Evolutionary conservation across 805 yeast genomes (phyloP), one percentile per base, ranked within the genome.

Genomic region (Wickerhamiella brachini): DNA sequence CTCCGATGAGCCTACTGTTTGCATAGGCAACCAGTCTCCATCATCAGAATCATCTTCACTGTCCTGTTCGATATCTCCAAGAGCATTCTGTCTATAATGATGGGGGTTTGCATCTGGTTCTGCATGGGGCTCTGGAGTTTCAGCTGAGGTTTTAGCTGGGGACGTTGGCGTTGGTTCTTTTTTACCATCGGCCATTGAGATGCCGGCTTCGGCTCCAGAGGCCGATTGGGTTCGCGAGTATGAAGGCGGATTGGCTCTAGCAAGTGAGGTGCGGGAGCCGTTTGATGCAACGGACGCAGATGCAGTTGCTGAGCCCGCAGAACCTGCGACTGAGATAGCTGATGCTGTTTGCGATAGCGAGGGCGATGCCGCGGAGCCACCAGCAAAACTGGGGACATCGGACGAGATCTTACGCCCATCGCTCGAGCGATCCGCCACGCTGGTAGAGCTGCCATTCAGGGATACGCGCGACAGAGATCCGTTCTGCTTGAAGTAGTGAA

Each of bases 1-100:
- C 54, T 86, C 86, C 51, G 77, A 73, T 47, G 81, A 78, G 2
- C 95, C 80, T 26, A 86, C 81, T 0, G 90, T 80, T 44, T 84
- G 83, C 86, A 93, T 88, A 17, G 84, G 79, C 61, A 83, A 81
- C 98, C 98, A 93, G 26, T 74, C 81, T 13, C 71, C 76, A 37
- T 73, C 77, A 24, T 58, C 64, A 8, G 52, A 43, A 8, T 29
- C 31, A 31, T 52, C 54, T 17, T 29, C 49, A 18, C 44, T 50
- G 9, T 51, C 49, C 48, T 48, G 51, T 37, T 53, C 57, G 29
- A 60, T 46, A 9, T 53, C 55, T 18, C 63, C 62, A 41, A 52
- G 29, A 41, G 53, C 45, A 50, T 54, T 59, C 56, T 57, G 62
- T 50, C 47, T 51, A 57, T 49, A 55, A 47, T 37, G 41, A 15